A percentile compares a stretch with the other conserved stretches of the same genome.
These are phyloP conservation scores for Lachancea thermotolerans DNA, from an alignment of 805 yeast genomes.

Conservation along the genomic window DNA sequence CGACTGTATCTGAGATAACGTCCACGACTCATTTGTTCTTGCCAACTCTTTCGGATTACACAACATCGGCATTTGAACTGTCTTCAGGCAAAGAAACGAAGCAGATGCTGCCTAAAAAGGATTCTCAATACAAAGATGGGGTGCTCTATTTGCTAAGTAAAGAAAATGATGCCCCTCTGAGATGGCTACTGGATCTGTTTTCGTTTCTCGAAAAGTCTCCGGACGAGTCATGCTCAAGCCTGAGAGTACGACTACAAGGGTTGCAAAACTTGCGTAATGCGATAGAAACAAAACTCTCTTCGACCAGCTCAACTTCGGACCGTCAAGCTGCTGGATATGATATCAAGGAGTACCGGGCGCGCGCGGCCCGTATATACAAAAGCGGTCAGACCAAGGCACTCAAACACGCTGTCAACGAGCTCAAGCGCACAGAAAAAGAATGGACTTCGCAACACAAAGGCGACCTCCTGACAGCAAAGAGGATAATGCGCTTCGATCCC, in stretches of 20 bases:
- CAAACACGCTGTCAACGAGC: slow-evolving; percentile 36
- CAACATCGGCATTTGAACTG: slow-evolving; percentile 33
- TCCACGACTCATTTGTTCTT: slow-evolving; percentile 32
- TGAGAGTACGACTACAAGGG: slow-evolving; percentile 54
- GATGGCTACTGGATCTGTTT: slow-evolving; percentile 28
- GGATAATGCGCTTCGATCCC: slow-evolving; percentile 45
- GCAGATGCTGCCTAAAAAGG: slow-evolving; percentile 1
- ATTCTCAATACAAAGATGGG: slow-evolving; percentile 25
- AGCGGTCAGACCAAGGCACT: slow-evolving; percentile 44
- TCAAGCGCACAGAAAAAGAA: slow-evolving; percentile 46
- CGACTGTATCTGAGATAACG: slow-evolving; percentile 27
- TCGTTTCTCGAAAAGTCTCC: slow-evolving; percentile 33
- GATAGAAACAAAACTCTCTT: slow-evolving; percentile 40
- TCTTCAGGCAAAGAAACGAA: slow-evolving; percentile 10
- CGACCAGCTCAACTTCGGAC: not conserved
- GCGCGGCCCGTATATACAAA: slow-evolving; percentile 40
- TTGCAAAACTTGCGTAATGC: slow-evolving; percentile 49
- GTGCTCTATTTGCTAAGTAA: slow-evolving; percentile 31
- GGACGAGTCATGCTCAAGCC: slow-evolving; percentile 28
- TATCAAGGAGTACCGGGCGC: slow-evolving; percentile 12
- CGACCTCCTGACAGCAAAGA: slow-evolving; percentile 43
- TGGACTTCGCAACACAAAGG: slow-evolving; percentile 38
- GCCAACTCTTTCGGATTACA: slow-evolving; percentile 36
- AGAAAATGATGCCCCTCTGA: slow-evolving; percentile 12
- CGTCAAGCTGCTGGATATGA: slow-evolving; percentile 3